Conservation (phyloP, 805 yeast genomes). For the Candida maltosa region DNA sequence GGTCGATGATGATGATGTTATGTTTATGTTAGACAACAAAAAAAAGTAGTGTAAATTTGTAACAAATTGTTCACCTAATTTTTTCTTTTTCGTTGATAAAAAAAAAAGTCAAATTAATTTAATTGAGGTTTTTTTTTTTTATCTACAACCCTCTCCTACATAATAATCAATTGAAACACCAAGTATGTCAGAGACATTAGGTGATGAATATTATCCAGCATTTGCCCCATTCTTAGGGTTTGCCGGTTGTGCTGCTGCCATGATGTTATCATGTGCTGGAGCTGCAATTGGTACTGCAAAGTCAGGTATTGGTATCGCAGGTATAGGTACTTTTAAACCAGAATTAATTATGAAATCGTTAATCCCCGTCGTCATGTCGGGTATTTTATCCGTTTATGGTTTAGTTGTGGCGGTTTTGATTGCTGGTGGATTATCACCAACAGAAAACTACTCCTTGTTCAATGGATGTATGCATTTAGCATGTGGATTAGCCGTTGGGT, state of each 20-base stretch:
- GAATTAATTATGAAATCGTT: constrained; percentile 93
- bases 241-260: constrained; percentile 94
- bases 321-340: constrained; percentile 96
- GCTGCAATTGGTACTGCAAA: constrained; percentile 99
- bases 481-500: constrained; percentile 94
- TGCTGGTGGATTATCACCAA: constrained; percentile 84
- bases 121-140: no score
- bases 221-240: constrained; percentile 97
- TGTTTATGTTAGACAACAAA: no score
- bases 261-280: constrained; percentile 91
- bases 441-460: constrained; percentile 76
- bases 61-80: not conserved
- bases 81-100: constrained; percentile 1
- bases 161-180: not conserved
- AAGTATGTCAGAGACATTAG: constrained; percentile 24
- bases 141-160: not conserved
- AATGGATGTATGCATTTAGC: constrained; percentile 98
- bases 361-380: constrained; percentile 97
- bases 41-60: no score
- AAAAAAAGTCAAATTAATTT: no score
- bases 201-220: constrained; percentile 71
- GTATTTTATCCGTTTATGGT: constrained; percentile 96
- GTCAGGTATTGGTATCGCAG: constrained; percentile 96
- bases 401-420: constrained; percentile 93
- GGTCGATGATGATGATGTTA: not conserved